A percentile compares a stretch with the other conserved stretches of the same genome.
phyloP scores from a whole-genome alignment of 441 rosid genomes.

The Rhodomyrtus psidioides region DNA sequence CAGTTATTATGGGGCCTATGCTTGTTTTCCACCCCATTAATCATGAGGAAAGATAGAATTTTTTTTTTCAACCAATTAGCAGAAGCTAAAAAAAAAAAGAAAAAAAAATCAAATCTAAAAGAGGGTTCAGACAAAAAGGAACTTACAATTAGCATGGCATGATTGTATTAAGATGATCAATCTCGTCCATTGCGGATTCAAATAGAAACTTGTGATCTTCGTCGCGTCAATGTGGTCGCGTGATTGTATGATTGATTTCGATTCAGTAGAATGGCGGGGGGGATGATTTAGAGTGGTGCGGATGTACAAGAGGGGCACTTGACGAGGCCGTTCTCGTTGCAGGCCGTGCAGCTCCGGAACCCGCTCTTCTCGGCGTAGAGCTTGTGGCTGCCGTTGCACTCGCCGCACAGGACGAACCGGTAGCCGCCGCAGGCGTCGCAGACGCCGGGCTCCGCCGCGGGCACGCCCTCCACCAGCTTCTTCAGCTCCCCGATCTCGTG shows the following conservation, averaged over 20 bases:
- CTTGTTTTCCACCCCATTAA: neutral
- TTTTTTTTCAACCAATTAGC: neutral
- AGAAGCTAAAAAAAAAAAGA: neutral
- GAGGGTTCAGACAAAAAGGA: neutral
- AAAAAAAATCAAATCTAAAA: neutral
- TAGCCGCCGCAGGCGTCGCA: conserved; percentile 7
- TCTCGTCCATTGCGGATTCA: neutral
- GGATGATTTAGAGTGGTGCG: neutral
- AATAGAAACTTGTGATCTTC: neutral
- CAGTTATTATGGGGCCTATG: neutral
- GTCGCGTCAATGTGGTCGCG: neutral
- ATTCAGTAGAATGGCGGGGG: neutral
- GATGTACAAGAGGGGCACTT: conserved; percentile 3
- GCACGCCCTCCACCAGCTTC: conserved; percentile 3
- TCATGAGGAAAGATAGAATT: neutral
- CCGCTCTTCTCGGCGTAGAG: conserved; percentile 1
- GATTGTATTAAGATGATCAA: neutral
- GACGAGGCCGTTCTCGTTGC: conserved; percentile 12
- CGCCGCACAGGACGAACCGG: conserved; percentile 7
- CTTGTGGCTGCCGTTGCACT: conserved; percentile 4
- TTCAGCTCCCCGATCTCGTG: conserved; percentile 9
- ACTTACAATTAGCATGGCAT: neutral
- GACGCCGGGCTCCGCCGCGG: neutral
- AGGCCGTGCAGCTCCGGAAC: conserved; percentile 3
- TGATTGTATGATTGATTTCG: neutral